These are phyloP conservation scores for Aspergillus costaricaensis DNA, from an alignment of 2,329 filamentous ascomycete genomes.

Conservation along the genomic window DNA sequence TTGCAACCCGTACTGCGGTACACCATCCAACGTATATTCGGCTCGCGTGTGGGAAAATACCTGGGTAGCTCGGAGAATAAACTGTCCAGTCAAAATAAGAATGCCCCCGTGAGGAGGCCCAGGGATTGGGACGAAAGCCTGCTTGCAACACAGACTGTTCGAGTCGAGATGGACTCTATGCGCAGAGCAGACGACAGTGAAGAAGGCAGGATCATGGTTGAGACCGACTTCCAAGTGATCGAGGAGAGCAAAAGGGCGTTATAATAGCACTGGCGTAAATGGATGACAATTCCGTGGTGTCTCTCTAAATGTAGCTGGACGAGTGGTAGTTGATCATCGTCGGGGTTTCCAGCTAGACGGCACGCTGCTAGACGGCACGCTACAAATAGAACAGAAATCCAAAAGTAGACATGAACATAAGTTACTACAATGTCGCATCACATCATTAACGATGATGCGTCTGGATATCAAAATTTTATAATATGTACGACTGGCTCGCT, in stretches of 20 bases:
- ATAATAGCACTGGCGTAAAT: too few relatives aligned
- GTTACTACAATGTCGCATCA: neutral
- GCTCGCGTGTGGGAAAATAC: neutral
- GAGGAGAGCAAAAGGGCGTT: neutral
- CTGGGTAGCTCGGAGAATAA: neutral
- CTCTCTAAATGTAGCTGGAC: too few relatives aligned
- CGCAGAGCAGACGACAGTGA: neutral
- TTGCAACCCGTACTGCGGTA: slow-evolving; percentile 17
- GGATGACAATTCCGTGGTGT: too few relatives aligned
- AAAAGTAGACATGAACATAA: neutral
- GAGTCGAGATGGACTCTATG: neutral
- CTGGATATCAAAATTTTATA: neutral
- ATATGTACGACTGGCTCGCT: neutral
- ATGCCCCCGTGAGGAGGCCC: neutral
- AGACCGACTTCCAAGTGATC: neutral
- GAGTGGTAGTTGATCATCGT: neutral
- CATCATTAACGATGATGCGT: neutral
- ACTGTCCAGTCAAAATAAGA: neutral
- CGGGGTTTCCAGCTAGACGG: neutral
- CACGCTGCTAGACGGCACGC: neutral
- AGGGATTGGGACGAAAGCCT: neutral
- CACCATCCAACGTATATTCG: neutral
- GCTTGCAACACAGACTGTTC: neutral
- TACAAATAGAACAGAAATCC: neutral
- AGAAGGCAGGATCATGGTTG: neutral